Percentiles rank a stretch among this genome's conserved stretches.
Conservation (phyloP, 371 early-diverging fungal genomes). For the Haplosporangium sp. region DNA sequence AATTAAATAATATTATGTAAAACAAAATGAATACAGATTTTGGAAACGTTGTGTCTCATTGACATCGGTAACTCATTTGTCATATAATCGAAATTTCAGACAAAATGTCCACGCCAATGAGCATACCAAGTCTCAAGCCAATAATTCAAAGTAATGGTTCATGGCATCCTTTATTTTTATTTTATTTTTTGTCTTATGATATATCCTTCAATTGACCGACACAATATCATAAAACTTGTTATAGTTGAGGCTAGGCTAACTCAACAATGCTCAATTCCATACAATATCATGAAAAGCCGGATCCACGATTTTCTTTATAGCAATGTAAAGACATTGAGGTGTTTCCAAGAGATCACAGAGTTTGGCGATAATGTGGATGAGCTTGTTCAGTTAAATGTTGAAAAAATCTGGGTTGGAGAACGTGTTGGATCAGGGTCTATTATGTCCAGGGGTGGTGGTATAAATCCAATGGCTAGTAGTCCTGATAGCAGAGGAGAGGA, state of each 20-base stretch:
- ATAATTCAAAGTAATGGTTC: background rate
- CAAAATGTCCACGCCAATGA: background rate
- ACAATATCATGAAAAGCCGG: slow-evolving; percentile 9
- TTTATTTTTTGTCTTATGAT: background rate
- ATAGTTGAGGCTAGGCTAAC: slow-evolving; percentile 41
- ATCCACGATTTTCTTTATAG: slow-evolving; percentile 4
- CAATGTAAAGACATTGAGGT: background rate
- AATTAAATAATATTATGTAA: background rate
- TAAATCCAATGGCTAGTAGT: too few species aligned
- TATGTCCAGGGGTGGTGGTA: background rate
- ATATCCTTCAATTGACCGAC: too few species aligned
- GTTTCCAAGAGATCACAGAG: slow-evolving; percentile 13
- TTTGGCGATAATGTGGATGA: background rate
- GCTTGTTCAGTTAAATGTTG: slow-evolving; percentile 15
- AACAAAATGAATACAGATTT: background rate
- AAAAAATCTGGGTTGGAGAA: slow-evolving; percentile 32
- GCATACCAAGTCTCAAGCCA: background rate
- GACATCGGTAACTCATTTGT: background rate
- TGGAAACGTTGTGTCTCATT: background rate
- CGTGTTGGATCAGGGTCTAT: slow-evolving; percentile 17
- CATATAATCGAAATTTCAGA: background rate
- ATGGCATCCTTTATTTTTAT: background rate
- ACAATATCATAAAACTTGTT: too few species aligned
- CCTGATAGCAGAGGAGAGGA: background rate
- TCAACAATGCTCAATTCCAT: slow-evolving; percentile 23